Evolutionary conservation across 1,284 basidiomycete species (phyloP).

Genomic region (Volvariella surrecta): DNA sequence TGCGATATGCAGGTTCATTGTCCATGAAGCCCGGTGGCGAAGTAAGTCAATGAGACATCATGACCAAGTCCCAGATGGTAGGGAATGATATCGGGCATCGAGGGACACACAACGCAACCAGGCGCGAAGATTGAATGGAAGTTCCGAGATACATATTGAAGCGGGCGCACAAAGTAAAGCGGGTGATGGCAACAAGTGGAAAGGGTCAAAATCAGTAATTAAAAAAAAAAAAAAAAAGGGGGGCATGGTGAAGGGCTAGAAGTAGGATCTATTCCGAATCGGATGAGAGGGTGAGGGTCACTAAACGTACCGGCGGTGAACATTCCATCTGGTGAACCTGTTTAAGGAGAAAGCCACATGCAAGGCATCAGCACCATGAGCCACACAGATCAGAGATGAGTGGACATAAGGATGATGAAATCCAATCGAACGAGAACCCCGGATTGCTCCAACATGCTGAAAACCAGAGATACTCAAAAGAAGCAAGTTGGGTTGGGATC

Average conservation of each 20-base stretch:
- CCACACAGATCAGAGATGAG: background rate
- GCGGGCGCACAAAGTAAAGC: background rate
- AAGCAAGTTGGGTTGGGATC: background rate
- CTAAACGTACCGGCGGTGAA: conserved; percentile 73
- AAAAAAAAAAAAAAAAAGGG: no score
- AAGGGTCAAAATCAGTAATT: no score
- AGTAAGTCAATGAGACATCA: no score
- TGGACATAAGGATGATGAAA: conserved; percentile 1
- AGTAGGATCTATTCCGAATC: background rate
- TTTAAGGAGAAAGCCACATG: conserved; percentile 1
- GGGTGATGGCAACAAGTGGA: background rate
- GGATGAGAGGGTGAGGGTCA: background rate
- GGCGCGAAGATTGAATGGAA: no score
- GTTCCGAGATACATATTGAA: background rate
- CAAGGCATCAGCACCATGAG: background rate
- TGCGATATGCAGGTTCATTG: no score
- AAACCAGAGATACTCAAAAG: conserved; percentile 1
- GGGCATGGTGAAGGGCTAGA: no score
- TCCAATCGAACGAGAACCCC: conserved; percentile 2
- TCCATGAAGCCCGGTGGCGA: no score
- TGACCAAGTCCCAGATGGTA: no score
- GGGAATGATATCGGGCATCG: no score
- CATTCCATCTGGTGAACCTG: conserved; percentile 86
- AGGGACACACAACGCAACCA: no score
- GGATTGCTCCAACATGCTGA: background rate